A percentile compares a stretch with the other conserved stretches of the same genome.
phyloP scores from a whole-genome alignment of 129 eudicot genomes.

The Artemisia tridentata region DNA sequence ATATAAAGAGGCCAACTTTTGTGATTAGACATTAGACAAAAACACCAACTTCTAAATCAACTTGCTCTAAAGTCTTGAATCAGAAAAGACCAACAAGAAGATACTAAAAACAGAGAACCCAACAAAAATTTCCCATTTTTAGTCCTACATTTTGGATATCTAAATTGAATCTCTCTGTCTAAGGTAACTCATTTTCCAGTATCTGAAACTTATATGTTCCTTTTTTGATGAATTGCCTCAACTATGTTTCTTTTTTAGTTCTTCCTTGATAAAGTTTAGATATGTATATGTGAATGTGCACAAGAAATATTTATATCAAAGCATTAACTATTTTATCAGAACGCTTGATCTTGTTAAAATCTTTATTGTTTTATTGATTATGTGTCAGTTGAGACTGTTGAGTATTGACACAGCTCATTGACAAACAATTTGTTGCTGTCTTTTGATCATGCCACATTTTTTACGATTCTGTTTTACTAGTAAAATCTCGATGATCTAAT shows the following conservation, averaged over 20 bases:
- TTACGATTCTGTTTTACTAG: neutral
- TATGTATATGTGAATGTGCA: neutral
- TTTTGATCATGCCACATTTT: constrained; percentile 21
- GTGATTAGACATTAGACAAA: constrained; percentile 30
- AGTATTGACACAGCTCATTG: constrained; percentile 32
- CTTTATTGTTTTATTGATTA: constrained; percentile 11
- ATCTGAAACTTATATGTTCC: neutral
- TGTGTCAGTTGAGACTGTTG: constrained; percentile 31
- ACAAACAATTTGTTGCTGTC: constrained; percentile 19
- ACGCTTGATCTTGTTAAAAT: neutral
- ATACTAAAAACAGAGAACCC: constrained; percentile 22
- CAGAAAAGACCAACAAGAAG: constrained; percentile 15
- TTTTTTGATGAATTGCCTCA: constrained; percentile 24
- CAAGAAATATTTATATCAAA: constrained; percentile 1
- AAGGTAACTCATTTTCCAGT: constrained; percentile 24
- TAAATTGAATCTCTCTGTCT: constrained; percentile 14
- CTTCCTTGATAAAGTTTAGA: constrained; percentile 14
- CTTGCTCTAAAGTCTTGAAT: constrained; percentile 17
- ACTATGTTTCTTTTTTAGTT: neutral
- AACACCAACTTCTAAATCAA: constrained; percentile 27
- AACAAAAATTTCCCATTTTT: constrained; percentile 1
- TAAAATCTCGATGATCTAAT: constrained; percentile 26
- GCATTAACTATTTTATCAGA: constrained; percentile 3
- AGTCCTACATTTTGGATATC: constrained; percentile 13
- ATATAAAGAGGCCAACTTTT: constrained; percentile 31